Evolutionary conservation across 2,329 filamentous ascomycete species (phyloP).

Genomic region (Aspergillus carbonarius): DNA sequence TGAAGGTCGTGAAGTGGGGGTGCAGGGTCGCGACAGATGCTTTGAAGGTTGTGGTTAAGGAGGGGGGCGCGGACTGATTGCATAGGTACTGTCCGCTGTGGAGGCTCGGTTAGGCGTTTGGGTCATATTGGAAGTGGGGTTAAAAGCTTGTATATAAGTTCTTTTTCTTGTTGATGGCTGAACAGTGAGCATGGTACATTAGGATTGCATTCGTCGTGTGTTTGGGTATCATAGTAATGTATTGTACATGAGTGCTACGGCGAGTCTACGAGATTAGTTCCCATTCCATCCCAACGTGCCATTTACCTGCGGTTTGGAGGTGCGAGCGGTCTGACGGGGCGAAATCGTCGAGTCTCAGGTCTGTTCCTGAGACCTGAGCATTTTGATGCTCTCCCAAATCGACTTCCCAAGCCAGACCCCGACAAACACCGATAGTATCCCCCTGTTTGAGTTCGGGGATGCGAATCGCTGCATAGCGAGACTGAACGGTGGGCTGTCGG

Average conservation of each 20-base stretch:
- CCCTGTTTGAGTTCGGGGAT: slow-evolving; percentile 16
- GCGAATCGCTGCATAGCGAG: not conserved
- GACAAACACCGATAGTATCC: slow-evolving; percentile 31
- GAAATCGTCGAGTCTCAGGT: not conserved
- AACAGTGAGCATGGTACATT: not conserved
- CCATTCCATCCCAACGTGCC: slow-evolving; percentile 43
- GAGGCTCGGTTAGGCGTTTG: not conserved
- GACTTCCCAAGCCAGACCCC: slow-evolving; percentile 38
- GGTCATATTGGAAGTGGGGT: slow-evolving; percentile 22
- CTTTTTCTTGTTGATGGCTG: not conserved
- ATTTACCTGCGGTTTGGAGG: slow-evolving; percentile 19
- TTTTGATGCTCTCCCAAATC: slow-evolving; percentile 20
- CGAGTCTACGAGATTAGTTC: slow-evolving; percentile 27
- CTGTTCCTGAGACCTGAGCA: not conserved
- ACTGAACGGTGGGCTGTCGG: slow-evolving; percentile 6
- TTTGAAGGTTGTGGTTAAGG: slow-evolving; percentile 35
- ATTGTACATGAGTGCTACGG: not conserved
- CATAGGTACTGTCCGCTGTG: not conserved
- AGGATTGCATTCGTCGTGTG: not conserved
- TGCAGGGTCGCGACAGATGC: slow-evolving; percentile 43
- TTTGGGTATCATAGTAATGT: not conserved
- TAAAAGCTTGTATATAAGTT: slow-evolving; percentile 25
- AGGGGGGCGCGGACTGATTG: not conserved
- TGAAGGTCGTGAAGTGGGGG: slow-evolving; percentile 51
- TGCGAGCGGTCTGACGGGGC: not conserved